Conservation (phyloP, 331 rosid species). For the Acacia concinna region DNA sequence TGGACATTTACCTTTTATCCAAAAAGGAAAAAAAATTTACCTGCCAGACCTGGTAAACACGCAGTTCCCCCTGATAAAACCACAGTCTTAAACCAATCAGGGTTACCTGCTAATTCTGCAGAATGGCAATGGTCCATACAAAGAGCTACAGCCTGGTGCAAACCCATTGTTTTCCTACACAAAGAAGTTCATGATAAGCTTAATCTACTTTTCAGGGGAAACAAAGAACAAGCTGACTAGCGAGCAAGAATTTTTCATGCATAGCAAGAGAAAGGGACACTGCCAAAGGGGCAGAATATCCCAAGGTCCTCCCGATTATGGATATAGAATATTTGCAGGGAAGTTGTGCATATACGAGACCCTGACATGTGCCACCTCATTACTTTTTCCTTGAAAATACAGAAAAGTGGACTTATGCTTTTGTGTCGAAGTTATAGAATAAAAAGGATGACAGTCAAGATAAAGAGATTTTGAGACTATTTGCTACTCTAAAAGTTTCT, state of each 20-base stretch:
- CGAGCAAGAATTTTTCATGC: neutral
- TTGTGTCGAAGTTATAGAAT: neutral
- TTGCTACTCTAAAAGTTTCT: neutral
- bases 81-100: constrained; percentile 75
- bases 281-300: neutral
- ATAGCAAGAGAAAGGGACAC: neutral
- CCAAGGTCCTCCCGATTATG: neutral
- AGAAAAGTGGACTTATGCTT: neutral
- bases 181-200: constrained; percentile 27
- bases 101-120: constrained; percentile 58
- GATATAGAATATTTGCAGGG: neutral
- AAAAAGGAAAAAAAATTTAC: constrained; percentile 28
- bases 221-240: constrained; percentile 14
- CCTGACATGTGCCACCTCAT: neutral
- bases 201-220: constrained; percentile 11
- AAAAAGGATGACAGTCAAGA: neutral
- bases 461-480: neutral
- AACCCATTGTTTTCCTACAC: constrained; percentile 69
- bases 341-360: neutral
- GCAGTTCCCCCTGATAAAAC: constrained; percentile 80
- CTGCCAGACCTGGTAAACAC: constrained; percentile 85
- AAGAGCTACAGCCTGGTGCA: constrained; percentile 85
- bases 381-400: neutral
- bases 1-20: constrained; percentile 33
- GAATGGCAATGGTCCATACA: constrained; percentile 78